Base-by-base conservation (phyloP, 106 monocot genomes). In the Dioscorea dumetorum region DNA sequence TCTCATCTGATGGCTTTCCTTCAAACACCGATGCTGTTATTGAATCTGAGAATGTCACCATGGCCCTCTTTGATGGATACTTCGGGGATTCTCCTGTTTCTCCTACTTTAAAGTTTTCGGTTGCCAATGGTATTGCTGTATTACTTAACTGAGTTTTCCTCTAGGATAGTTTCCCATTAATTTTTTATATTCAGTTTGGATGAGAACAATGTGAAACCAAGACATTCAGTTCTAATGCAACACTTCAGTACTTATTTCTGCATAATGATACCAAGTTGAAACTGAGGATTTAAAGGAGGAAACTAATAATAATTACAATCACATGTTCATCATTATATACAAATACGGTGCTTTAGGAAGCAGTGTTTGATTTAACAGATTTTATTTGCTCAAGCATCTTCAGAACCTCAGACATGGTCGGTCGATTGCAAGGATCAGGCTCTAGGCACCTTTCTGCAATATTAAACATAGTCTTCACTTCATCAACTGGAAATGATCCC, bases 361-460 rank as follows among this genome's bases (percentile, higher is more conserved):
- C 5, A 52, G 14, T 59, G 54, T 59, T 50, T 49, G 32, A 52
- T 67, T 28, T 28, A 33, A 48, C 19, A 19, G 24, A 33, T 14
- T 82, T 83, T 60, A 77, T 77, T 57, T 85, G 76, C 63, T 94
- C 94, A 12, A 94, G 84, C 90, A 90, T 76, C 74, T 83, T 83
- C 2, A 90, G 54, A 63, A 94, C 85, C 21, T 75, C 71, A 18
- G 51, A 57, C 94, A 94, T 94, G 23, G 82, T 72, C 69, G 85
- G 85, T 49, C 94, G 82, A 48, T 69, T 87, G 5, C 70, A 82
- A 48, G 87, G 87, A 62, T 94, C 90, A 33, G 78, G 16, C 60
- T 90, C 85, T n/a, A 94, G 73, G 67, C 94, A 94, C 77, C 79
- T 82, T 51, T 90, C 87, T 67, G 90, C 90, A 63, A 87, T 63